These are phyloP conservation scores for Endocalyx cinctus DNA, from an alignment of 2,329 filamentous ascomycete species.

Conservation along the genomic window DNA sequence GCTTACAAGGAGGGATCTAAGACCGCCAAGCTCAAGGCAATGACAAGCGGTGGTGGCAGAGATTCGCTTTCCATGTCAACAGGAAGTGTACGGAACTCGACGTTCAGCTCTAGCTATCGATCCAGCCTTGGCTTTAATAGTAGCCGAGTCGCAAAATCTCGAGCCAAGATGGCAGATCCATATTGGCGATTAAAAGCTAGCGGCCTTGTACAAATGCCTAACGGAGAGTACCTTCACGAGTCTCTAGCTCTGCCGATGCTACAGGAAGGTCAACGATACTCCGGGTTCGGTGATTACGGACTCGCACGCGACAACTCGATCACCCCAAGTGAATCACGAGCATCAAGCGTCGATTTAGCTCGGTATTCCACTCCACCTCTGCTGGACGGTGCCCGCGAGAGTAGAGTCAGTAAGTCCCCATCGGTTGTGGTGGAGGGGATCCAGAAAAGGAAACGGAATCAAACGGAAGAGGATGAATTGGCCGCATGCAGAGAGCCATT, in stretches of 20 bases:
- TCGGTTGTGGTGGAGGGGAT: too few species aligned
- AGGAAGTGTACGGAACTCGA: conserved; percentile 25
- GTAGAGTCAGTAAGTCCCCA: background rate
- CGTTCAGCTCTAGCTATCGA: conserved; percentile 29
- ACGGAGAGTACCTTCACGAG: conserved; percentile 51
- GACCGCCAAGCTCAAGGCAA: conserved; percentile 24
- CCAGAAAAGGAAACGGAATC: too few species aligned
- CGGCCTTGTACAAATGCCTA: conserved; percentile 45
- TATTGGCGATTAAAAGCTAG: conserved; percentile 33
- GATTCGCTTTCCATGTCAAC: conserved; percentile 27
- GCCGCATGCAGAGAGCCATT: background rate
- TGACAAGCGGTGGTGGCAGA: conserved; percentile 16
- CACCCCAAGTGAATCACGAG: conserved; percentile 16
- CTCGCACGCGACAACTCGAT: conserved; percentile 17
- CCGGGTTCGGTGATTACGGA: conserved; percentile 33
- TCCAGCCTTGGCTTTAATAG: conserved; percentile 29
- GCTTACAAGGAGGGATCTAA: conserved; percentile 24
- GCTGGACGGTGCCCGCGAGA: background rate
- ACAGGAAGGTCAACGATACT: conserved; percentile 35
- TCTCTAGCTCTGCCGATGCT: conserved; percentile 42
- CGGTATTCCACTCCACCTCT: background rate
- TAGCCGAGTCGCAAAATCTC: conserved; percentile 26
- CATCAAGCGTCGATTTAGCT: background rate
- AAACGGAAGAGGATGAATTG: background rate
- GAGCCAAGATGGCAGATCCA: conserved; percentile 22